phyloP scores from a whole-genome alignment of 192 early-diverging fungal species.

The Phycomyces blakesleeanus region DNA sequence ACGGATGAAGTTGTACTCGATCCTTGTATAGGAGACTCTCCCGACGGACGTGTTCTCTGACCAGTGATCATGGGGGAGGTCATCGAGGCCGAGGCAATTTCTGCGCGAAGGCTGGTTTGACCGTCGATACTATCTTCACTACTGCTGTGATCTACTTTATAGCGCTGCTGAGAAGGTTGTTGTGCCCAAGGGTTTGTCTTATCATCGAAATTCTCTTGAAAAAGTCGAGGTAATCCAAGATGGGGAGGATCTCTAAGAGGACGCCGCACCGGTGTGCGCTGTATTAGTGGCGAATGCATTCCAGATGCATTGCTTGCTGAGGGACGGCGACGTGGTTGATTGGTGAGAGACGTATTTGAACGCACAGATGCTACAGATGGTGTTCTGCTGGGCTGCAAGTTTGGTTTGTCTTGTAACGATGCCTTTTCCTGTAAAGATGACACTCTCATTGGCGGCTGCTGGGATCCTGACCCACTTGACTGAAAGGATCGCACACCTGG shows the following conservation, averaged over 20 bases:
- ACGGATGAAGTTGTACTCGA: constrained; percentile 8
- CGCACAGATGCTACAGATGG: no score
- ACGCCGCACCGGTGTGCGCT: background rate
- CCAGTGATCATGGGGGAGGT: background rate
- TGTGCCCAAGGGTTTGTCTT: constrained; percentile 11
- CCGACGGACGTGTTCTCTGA: background rate
- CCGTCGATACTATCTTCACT: background rate
- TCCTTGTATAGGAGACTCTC: constrained; percentile 8
- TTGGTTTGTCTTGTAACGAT: background rate
- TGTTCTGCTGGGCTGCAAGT: no score
- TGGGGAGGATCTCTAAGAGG: background rate
- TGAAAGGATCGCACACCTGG: no score
- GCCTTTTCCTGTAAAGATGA: background rate
- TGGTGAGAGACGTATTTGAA: no score
- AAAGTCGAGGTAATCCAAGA: background rate
- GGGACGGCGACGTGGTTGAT: no score
- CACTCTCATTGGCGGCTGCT: no score
- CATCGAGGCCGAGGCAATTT: constrained; percentile 1
- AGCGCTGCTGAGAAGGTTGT: background rate
- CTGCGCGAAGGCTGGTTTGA: background rate
- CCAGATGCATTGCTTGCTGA: background rate
- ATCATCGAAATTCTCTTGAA: background rate
- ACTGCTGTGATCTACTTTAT: background rate
- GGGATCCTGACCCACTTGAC: no score
- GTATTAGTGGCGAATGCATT: background rate